These are phyloP conservation scores for Cyclostephanos tholiformis DNA, from an alignment of 108 stramenopile species.

Conservation along the genomic window DNA sequence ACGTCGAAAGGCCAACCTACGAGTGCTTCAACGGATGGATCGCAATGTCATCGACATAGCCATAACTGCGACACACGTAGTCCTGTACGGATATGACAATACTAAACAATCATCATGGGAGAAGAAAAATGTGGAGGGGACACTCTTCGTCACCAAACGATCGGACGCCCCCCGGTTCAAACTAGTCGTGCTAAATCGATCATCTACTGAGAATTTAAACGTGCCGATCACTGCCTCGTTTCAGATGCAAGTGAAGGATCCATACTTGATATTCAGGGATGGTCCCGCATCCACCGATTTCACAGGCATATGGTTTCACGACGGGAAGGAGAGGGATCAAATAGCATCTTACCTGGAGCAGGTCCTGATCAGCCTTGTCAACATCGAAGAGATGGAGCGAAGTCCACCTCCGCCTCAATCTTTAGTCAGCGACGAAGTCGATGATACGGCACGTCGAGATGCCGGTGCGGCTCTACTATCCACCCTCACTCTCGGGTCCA, in stretches of 20 bases:
- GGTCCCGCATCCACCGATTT: slow-evolving; percentile 17
- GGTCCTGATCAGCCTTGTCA: slow-evolving; percentile 45
- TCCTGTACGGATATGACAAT: slow-evolving; percentile 70
- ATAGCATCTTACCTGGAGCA: slow-evolving; percentile 53
- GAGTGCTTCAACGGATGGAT: slow-evolving; percentile 71
- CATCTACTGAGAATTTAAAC: slow-evolving; percentile 67
- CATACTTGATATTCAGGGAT: slow-evolving; percentile 74
- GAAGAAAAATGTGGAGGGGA: slow-evolving; percentile 72
- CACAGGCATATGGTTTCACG: slow-evolving; percentile 80
- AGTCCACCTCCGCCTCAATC: slow-evolving; percentile 4
- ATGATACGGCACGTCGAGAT: slow-evolving; percentile 11
- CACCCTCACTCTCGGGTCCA: slow-evolving; percentile 28
- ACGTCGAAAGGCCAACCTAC: slow-evolving; percentile 77
- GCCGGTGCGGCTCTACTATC: slow-evolving; percentile 51
- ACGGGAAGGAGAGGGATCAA: slow-evolving; percentile 60
- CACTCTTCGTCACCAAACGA: slow-evolving; percentile 63
- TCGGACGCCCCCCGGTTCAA: slow-evolving; percentile 41
- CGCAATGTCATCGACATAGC: slow-evolving; percentile 60
- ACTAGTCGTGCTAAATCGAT: slow-evolving; percentile 70
- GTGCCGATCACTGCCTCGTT: slow-evolving; percentile 58
- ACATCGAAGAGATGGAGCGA: slow-evolving; percentile 44
- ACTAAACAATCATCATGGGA: slow-evolving; percentile 53
- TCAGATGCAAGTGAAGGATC: slow-evolving; percentile 76
- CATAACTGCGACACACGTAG: slow-evolving; percentile 76
- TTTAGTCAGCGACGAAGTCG: not conserved